These are phyloP conservation scores for Hypocreales sp. DNA, from an alignment of 2,329 filamentous ascomycete species.

Conservation along the genomic window DNA sequence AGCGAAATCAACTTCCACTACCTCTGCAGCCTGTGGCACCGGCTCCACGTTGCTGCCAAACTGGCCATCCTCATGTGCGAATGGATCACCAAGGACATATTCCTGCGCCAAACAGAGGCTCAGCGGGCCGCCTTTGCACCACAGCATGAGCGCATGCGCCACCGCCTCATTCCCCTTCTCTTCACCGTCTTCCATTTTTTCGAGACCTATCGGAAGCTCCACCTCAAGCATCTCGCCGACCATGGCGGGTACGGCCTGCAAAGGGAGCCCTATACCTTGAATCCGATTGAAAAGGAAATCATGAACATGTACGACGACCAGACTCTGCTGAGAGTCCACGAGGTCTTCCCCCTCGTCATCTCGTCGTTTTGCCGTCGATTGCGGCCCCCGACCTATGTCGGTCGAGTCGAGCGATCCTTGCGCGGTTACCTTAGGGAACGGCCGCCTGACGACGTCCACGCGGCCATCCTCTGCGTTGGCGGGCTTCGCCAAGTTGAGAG, in stretches of 20 bases:
- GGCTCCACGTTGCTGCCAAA: conserved; percentile 48
- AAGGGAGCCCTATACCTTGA: conserved; percentile 39
- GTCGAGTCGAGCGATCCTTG: conserved; percentile 44
- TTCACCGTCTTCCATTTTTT: conserved; percentile 56
- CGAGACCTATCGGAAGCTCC: conserved; percentile 44
- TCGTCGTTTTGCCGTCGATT: conserved; percentile 48
- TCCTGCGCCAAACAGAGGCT: conserved; percentile 38
- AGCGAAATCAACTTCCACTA: conserved; percentile 40
- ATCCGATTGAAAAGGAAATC: conserved; percentile 45
- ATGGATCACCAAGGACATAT: conserved; percentile 51
- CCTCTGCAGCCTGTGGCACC: conserved; percentile 49
- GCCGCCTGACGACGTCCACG: conserved; percentile 46
- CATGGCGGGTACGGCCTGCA: conserved; percentile 34
- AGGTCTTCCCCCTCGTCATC: conserved; percentile 48
- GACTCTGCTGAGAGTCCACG: conserved; percentile 45
- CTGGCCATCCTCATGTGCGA: conserved; percentile 45
- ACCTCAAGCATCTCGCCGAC: conserved; percentile 38
- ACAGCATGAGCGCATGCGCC: conserved; percentile 48
- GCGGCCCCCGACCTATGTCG: conserved; percentile 48
- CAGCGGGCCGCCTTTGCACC: conserved; percentile 42
- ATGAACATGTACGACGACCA: conserved; percentile 51
- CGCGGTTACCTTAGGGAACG: conserved; percentile 49
- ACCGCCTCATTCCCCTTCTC: conserved; percentile 44
- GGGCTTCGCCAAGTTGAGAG: conserved; percentile 47
- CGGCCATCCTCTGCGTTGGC: conserved; percentile 42